Evolutionary conservation across 192 early-diverging fungal genomes (phyloP).

Genomic region (Entophlyctis luteolus): DNA sequence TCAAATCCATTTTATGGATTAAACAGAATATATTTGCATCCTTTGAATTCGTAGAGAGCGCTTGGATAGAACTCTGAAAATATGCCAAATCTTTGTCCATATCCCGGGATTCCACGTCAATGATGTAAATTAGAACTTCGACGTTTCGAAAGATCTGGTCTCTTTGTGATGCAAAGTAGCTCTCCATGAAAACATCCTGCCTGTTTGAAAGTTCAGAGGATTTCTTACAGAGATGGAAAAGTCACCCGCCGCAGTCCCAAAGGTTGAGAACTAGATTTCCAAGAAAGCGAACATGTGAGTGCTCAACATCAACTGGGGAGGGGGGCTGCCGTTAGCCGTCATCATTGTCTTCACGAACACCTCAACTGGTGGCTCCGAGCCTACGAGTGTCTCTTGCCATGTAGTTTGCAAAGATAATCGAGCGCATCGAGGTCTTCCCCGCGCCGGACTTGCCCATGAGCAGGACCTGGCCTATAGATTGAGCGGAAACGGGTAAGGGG

Average conservation of each 20-base stretch:
- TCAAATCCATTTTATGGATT: conserved; percentile 97
- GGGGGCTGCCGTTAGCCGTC: no score
- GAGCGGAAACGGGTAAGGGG: no score
- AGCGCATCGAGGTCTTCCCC: conserved; percentile 98
- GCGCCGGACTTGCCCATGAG: conserved; percentile 96
- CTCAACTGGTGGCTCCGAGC: conserved; percentile 87
- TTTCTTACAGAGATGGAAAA: background rate
- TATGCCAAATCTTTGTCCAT: conserved; percentile 86
- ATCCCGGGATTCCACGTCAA: conserved; percentile 91
- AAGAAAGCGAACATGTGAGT: conserved; percentile 91
- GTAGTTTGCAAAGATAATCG: conserved; percentile 97
- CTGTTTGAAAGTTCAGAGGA: conserved; percentile 35
- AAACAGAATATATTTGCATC: conserved; percentile 94
- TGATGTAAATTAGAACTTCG: conserved; percentile 98
- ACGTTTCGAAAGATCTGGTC: conserved; percentile 97
- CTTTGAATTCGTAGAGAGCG: conserved; percentile 72
- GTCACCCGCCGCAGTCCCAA: conserved; percentile 72
- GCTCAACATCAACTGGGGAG: conserved; percentile 86
- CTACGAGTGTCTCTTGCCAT: conserved; percentile 90
- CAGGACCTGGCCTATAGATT: conserved; percentile 68
- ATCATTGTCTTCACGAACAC: background rate
- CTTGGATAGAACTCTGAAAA: conserved; percentile 83
- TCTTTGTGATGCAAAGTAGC: conserved; percentile 85
- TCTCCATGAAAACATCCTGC: conserved; percentile 94
- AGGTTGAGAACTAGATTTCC: conserved; percentile 95